A percentile compares a stretch with the other conserved stretches of the same genome.
Evolutionary conservation across 116 monocot species (phyloP).

Genomic region (Trichopus zeylanicus): DNA sequence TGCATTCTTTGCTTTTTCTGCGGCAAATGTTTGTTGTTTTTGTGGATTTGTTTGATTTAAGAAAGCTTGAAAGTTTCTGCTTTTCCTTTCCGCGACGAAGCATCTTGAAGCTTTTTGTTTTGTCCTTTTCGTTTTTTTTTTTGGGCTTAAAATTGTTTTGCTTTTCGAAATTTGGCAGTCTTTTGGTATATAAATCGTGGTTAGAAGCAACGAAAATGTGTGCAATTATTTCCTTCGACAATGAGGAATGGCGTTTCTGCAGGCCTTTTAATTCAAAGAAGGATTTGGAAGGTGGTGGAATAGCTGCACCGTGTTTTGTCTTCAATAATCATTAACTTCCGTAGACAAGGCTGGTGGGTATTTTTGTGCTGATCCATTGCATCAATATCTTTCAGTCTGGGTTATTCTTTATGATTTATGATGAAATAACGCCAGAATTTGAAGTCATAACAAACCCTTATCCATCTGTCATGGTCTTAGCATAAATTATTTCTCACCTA

Average conservation of each 20-base stretch:
- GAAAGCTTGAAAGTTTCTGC: background rate
- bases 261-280: too few relatives aligned
- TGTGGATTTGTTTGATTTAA: too few relatives aligned
- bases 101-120: background rate
- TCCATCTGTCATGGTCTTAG: background rate
- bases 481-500: background rate
- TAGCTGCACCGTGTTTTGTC: background rate
- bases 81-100: background rate
- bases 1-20: too few relatives aligned
- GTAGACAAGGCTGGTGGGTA: background rate
- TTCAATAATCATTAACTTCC: background rate
- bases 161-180: background rate
- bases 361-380: background rate
- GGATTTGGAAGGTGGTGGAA: background rate
- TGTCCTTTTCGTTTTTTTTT: too few relatives aligned
- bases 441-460: background rate
- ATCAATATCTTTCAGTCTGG: background rate
- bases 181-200: background rate
- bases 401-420: background rate
- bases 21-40: too few relatives aligned
- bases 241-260: too few relatives aligned
- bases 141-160: background rate
- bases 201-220: background rate
- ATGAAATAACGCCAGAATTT: background rate
- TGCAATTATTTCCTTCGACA: background rate